Conservation (phyloP, 345 rosid species). For the Salix suchowensis region DNA sequence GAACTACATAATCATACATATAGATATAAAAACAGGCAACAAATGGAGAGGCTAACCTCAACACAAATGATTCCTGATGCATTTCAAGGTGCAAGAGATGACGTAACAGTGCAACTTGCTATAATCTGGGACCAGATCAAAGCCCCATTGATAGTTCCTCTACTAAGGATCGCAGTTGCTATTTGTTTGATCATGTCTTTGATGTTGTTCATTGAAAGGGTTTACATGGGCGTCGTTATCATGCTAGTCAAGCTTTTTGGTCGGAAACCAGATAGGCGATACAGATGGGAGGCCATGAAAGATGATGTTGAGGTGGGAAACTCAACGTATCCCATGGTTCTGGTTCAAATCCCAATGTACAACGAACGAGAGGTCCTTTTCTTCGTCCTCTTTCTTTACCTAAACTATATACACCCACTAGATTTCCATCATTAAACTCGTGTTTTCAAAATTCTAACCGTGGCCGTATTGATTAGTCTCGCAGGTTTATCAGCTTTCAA, state of each 20-base stretch:
- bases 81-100: conserved; percentile 48
- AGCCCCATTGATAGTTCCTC: conserved; percentile 81
- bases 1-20: neutral
- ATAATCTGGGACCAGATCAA: conserved; percentile 58
- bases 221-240: conserved; percentile 79
- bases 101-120: conserved; percentile 14
- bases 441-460: neutral
- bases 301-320: conserved; percentile 85
- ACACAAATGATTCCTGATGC: conserved; percentile 39
- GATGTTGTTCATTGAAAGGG: conserved; percentile 83
- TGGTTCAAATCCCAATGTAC: conserved; percentile 96
- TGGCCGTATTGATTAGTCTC: neutral
- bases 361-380: conserved; percentile 82
- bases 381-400: neutral
- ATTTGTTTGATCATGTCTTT: conserved; percentile 81
- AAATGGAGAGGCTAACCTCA: conserved; percentile 43
- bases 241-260: conserved; percentile 65
- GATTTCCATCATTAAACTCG: neutral
- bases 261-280: conserved; percentile 72
- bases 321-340: conserved; percentile 78
- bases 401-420: no score
- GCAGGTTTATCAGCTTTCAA: conserved; percentile 23
- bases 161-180: conserved; percentile 49
- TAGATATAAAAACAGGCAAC: neutral
- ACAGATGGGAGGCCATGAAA: conserved; percentile 74